A percentile compares a stretch with the other conserved stretches of the same genome.
phyloP scores from a whole-genome alignment of 164 flowering plant species.

The Vitis amurensis region DNA sequence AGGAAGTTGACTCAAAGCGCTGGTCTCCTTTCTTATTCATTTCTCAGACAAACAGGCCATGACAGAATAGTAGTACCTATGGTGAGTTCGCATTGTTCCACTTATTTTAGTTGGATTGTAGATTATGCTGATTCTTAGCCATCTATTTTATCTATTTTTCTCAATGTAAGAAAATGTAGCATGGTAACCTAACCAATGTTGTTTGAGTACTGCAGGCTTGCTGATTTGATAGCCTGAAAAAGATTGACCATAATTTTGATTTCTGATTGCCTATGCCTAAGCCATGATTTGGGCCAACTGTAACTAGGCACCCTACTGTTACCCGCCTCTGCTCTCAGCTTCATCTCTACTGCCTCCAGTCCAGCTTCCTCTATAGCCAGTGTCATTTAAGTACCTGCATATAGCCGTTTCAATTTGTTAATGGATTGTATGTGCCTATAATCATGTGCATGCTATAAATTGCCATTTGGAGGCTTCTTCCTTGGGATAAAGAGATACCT shows the following conservation, averaged over 20 bases:
- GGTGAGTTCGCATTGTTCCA: slow-evolving; percentile 48
- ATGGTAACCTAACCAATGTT: not conserved
- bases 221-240: too few species aligned
- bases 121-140: too few species aligned
- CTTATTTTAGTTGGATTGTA: not conserved
- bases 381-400: too few species aligned
- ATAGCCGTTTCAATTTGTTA: too few species aligned
- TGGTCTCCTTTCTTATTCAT: slow-evolving; percentile 92
- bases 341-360: too few species aligned
- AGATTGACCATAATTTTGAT: too few species aligned
- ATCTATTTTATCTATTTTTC: not conserved
- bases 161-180: not conserved
- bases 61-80: slow-evolving; percentile 93
- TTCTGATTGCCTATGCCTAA: too few species aligned
- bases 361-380: too few species aligned
- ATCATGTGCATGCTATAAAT: not conserved
- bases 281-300: too few species aligned
- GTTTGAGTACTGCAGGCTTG: not conserved
- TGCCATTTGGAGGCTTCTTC: not conserved
- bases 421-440: not conserved
- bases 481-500: not conserved
- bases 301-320: too few species aligned
- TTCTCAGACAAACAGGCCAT: slow-evolving; percentile 59
- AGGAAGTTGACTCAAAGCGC: slow-evolving; percentile 82
- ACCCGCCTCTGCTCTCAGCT: too few species aligned